Percentiles rank a stretch among this genome's conserved stretches.
Conservation (phyloP, 306 rosid species). For the Neltuma alba region DNA sequence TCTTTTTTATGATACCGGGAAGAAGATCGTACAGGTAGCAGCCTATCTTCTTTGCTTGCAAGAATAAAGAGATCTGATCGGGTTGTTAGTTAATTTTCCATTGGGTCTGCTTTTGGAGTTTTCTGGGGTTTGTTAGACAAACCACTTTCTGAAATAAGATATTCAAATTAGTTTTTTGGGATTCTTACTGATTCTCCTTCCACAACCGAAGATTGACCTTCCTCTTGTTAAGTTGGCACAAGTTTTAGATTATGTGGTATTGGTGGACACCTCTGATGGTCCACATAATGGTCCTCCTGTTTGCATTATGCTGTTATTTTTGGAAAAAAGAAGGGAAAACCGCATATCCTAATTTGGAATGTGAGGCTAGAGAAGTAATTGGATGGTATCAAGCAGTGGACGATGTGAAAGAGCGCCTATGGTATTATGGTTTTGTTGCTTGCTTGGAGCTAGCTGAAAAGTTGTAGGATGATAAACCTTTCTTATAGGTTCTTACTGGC, state of each 20-base stretch:
- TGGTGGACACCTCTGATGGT: neutral
- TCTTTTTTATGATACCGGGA: neutral
- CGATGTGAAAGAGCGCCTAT: neutral
- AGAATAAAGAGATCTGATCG: constrained; percentile 17
- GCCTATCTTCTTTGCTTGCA: neutral
- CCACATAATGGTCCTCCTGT: neutral
- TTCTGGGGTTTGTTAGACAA: neutral
- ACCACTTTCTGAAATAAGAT: constrained; percentile 1
- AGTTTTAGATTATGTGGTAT: neutral
- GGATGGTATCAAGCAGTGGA: neutral
- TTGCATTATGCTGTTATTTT: neutral
- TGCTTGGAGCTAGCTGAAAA: constrained; percentile 33
- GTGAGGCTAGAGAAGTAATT: constrained; percentile 1
- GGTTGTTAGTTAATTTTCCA: neutral
- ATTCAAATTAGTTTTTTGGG: neutral
- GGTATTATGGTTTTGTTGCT: constrained; percentile 9
- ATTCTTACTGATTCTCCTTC: neutral
- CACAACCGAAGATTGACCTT: neutral
- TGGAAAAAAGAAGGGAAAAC: too few species aligned
- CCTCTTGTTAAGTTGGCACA: neutral
- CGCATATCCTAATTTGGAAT: neutral
- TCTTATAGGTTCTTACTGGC: too few species aligned
- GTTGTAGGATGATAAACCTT: constrained; percentile 33
- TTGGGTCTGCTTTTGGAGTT: neutral
- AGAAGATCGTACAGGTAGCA: neutral